These are phyloP conservation scores for Sphagnum magellanicum DNA, from an alignment of 228 moss, liverwort and hornwort species.

Conservation along the genomic window DNA sequence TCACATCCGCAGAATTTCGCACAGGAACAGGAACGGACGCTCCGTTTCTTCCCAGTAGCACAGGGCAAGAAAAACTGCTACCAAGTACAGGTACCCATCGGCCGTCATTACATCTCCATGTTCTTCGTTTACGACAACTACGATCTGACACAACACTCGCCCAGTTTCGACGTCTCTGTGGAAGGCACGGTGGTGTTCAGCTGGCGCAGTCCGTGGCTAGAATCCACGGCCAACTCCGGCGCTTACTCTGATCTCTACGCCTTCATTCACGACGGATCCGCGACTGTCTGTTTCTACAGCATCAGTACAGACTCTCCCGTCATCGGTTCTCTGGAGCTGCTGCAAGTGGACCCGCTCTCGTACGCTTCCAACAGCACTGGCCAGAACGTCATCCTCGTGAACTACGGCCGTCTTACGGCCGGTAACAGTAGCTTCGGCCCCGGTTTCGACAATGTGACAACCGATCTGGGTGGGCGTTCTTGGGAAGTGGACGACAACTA, in stretches of 20 bases:
- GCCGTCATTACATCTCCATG: constrained; percentile 82
- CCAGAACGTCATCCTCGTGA: constrained; percentile 57
- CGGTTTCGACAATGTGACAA: constrained; percentile 59
- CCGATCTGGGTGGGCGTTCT: constrained; percentile 71
- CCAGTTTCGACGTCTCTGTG: constrained; percentile 87
- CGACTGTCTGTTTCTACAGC: constrained; percentile 85
- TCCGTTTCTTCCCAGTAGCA: constrained; percentile 75
- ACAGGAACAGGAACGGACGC: constrained; percentile 50
- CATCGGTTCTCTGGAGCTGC: constrained; percentile 70
- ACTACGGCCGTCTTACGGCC: constrained; percentile 75
- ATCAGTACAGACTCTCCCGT: constrained; percentile 71
- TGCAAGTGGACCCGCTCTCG: constrained; percentile 60
- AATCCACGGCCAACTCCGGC: constrained; percentile 29
- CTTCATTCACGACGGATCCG: constrained; percentile 68
- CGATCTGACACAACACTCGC: constrained; percentile 58
- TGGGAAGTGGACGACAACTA: constrained; percentile 59
- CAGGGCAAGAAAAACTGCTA: constrained; percentile 94
- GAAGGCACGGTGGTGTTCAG: constrained; percentile 90
- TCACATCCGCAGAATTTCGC: constrained; percentile 35
- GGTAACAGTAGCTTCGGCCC: constrained; percentile 68
- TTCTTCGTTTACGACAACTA: constrained; percentile 90
- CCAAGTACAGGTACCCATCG: constrained; percentile 59
- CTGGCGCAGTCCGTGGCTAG: constrained; percentile 68
- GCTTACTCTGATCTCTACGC: constrained; percentile 74
- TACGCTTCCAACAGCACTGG: constrained; percentile 55